A percentile compares a stretch with the other conserved stretches of the same genome.
Conservation (phyloP, 257 asterid species). For the Ophiorrhiza pumila region DNA sequence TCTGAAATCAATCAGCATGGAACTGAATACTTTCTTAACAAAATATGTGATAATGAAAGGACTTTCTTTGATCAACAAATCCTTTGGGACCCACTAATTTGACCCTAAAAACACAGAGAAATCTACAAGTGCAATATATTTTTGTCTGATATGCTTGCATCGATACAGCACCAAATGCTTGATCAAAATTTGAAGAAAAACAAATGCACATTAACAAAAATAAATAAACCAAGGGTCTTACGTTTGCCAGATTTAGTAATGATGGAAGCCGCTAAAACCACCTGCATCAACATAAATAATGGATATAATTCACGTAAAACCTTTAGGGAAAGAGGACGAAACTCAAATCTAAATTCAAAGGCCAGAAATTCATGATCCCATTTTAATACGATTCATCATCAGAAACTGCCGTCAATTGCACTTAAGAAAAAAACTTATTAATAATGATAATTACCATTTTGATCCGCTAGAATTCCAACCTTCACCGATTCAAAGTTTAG, state of each 20-base stretch:
- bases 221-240: slow-evolving; percentile 22
- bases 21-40: neutral
- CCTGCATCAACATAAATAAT: slow-evolving; percentile 43
- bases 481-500: slow-evolving; percentile 21
- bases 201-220: neutral
- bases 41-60: neutral
- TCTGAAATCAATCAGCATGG: no score
- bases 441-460: slow-evolving; percentile 38
- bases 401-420: neutral
- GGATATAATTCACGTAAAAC: neutral
- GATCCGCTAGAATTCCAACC: slow-evolving; percentile 30
- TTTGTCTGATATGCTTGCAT: neutral
- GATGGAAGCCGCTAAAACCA: slow-evolving; percentile 85
- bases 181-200: neutral
- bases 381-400: neutral
- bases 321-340: neutral
- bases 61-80: neutral
- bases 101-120: no score
- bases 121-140: neutral
- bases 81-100: neutral
- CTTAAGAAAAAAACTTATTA: neutral
- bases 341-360: neutral
- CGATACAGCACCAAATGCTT: neutral
- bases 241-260: slow-evolving; percentile 90
- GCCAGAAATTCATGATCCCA: neutral